Conservation (phyloP, 192 early-diverging fungal genomes). For the Coemansia sp. region DNA sequence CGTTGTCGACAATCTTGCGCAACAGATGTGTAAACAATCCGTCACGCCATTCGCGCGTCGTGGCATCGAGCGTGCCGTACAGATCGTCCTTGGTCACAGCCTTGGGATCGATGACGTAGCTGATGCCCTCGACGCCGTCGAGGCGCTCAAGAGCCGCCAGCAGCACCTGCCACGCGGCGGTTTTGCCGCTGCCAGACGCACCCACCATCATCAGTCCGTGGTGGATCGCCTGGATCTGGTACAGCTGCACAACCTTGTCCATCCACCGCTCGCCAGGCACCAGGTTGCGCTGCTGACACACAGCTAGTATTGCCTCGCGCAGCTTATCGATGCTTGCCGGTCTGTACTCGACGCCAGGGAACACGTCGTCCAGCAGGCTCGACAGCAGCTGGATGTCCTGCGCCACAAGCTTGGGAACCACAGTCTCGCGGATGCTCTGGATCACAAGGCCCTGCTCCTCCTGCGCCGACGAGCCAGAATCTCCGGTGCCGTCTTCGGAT, state of each 20-base stretch:
- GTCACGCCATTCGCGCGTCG: constrained; percentile 99
- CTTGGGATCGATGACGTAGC: constrained; percentile 97
- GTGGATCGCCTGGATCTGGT: constrained; percentile 97
- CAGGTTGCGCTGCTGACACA: constrained; percentile 73
- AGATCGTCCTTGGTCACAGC: constrained; percentile 95
- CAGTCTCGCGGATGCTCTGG: constrained; percentile 94
- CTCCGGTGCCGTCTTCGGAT: constrained; percentile 40
- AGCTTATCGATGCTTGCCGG: constrained; percentile 78
- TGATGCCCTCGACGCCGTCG: constrained; percentile 87
- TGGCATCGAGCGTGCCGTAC: constrained; percentile 94
- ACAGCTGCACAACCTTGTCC: constrained; percentile 96
- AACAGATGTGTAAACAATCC: constrained; percentile 97
- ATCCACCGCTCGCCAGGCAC: constrained; percentile 83
- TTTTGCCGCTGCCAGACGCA: constrained; percentile 95
- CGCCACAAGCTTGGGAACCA: constrained; percentile 97
- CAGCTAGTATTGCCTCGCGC: constrained; percentile 68
- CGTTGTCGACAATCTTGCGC: constrained; percentile 97
- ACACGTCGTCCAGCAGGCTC: constrained; percentile 87
- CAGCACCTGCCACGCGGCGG: constrained; percentile 89
- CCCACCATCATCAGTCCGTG: constrained; percentile 99
- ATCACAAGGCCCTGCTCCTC: constrained; percentile 94
- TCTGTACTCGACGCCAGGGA: constrained; percentile 85
- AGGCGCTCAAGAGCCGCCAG: constrained; percentile 85
- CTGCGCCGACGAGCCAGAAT: constrained; percentile 53
- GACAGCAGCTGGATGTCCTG: constrained; percentile 89